Evolutionary conservation across 495 filamentous ascomycete species (phyloP).

Genomic region (Platismatia glauca): DNA sequence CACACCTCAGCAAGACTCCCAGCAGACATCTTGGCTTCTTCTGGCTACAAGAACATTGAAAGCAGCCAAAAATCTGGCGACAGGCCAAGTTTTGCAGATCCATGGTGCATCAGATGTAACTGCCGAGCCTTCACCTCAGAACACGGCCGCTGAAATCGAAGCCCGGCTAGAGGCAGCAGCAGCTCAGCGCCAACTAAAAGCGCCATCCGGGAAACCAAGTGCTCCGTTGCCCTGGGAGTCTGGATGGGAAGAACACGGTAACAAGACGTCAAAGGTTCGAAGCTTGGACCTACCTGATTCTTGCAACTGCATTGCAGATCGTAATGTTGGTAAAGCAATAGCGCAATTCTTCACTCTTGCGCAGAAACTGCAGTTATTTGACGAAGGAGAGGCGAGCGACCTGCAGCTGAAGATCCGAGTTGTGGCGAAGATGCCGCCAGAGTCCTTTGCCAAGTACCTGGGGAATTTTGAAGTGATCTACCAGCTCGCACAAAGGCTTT

Average conservation of each 20-base stretch:
- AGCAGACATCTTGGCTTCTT: neutral
- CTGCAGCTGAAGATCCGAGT: neutral
- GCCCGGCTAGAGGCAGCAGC: neutral
- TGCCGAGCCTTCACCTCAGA: neutral
- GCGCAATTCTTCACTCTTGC: neutral
- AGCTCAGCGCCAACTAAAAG: neutral
- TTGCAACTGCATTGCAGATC: neutral
- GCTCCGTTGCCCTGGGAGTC: no score
- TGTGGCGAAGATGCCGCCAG: neutral
- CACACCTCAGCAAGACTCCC: neutral
- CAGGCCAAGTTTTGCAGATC: neutral
- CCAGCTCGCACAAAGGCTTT: neutral
- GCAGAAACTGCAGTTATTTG: neutral
- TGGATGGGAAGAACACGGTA: no score
- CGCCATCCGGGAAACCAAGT: no score
- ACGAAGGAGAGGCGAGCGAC: neutral
- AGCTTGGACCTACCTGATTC: neutral
- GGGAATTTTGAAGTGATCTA: slow-evolving; percentile 6
- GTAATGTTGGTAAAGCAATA: neutral
- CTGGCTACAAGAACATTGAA: neutral
- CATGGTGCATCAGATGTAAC: neutral
- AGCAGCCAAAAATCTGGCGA: neutral
- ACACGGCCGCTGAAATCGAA: neutral
- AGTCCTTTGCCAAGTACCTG: neutral
- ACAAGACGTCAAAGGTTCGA: neutral